These are phyloP conservation scores for Gastrolobium bilobum DNA, from an alignment of 306 rosid genomes.

Conservation along the genomic window DNA sequence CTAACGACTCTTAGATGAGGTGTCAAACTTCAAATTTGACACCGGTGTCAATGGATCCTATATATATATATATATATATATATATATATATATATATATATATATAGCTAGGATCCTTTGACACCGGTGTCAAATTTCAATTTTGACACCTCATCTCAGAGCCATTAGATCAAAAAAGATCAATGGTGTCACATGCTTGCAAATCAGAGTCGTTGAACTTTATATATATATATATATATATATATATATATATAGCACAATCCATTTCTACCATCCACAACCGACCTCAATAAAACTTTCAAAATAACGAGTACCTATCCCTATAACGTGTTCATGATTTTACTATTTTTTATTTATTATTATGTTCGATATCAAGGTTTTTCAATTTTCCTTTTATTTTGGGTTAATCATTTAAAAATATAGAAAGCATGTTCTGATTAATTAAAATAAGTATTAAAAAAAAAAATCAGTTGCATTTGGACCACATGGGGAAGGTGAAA, in stretches of 20 bases:
- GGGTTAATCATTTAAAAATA: neutral
- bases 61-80: no score
- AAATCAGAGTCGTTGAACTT: no score
- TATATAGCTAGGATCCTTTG: no score
- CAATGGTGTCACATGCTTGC: no score
- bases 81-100: no score
- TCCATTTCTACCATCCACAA: conserved; percentile 12
- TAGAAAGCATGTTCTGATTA: conserved; percentile 14
- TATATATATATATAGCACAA: conserved; percentile 13
- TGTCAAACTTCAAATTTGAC: no score
- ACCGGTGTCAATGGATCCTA: no score
- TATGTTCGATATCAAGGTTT: conserved; percentile 29
- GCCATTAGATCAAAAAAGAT: no score
- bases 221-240: neutral
- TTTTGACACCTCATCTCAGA: no score
- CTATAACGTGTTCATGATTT: conserved; percentile 30
- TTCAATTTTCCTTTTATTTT: neutral
- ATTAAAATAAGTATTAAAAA: conserved; percentile 37
- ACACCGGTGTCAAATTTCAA: no score
- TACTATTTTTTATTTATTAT: neutral
- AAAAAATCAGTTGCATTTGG: conserved; percentile 41
- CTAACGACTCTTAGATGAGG: no score
- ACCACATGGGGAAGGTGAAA: conserved; percentile 57
- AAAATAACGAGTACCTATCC: conserved; percentile 40
- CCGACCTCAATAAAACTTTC: conserved; percentile 45